Base-by-base conservation (phyloP, 805 yeast genomes). In the Schizosaccharomyces japonicus region DNA sequence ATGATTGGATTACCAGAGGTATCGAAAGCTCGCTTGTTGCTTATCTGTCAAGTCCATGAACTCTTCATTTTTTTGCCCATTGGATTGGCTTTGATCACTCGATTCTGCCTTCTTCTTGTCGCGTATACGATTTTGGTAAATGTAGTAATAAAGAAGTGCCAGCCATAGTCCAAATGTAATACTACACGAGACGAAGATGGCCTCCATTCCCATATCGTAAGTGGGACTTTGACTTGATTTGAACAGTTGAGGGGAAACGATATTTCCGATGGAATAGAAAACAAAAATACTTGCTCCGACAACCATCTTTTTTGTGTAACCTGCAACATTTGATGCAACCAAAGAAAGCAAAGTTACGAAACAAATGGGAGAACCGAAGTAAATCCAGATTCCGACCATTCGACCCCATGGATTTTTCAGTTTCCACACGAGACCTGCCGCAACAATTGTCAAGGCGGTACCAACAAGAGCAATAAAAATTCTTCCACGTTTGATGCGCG, bases 271-370 rank as follows among this genome's bases (percentile, higher is more conserved):
- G 36, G 80, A 73, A 57, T 76, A 80, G 4, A 74, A 78, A 50
- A 78, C 67, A 59, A 79, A 66, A 45, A 69, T 69, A 31, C 75
- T 58, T 4, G 78, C 76, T 48, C 73, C 71, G 26, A 73, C 67
- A 4, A 73, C 67, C 53, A 75, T 66, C 54, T 78, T 75, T 60
- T 80, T 80, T n/a, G 85, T 78, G 52, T 73, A 71, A 10, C 90
- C 90, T 1, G 84, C 75, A 71, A 50, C 68, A 72, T 73, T 17
- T 73, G 66, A 54, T 4, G 25, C n/a, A 27, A 28, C 15, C 30
- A 44, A 4, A 15, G 26, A 17, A 21, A 28, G 7, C 13, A 29
- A 13, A 17, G 6, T 19, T n/a, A 31, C 21, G 10, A 29, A 28
- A 17, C 26, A 10, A 21, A 13, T n/a, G 7, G 34, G 27, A 21